These are phyloP conservation scores for Leccinum variicolor DNA, from an alignment of 768 basidiomycete genomes.

Conservation along the genomic window DNA sequence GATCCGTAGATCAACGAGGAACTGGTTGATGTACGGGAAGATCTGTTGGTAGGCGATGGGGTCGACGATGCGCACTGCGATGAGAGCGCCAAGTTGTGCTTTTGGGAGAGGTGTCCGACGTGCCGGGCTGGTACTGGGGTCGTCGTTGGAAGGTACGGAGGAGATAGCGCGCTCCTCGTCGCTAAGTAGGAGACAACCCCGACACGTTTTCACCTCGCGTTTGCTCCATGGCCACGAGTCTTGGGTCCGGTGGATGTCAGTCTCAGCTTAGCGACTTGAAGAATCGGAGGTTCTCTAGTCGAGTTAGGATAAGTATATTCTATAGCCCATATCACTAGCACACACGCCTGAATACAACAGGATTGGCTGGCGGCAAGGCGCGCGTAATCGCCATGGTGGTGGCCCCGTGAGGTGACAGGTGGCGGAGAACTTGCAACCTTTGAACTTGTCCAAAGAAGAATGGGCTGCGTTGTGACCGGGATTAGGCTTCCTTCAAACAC, in stretches of 20 bases:
- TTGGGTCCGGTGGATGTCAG: no score
- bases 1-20: slow-evolving; percentile 50
- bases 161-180: slow-evolving; percentile 9
- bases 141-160: not conserved
- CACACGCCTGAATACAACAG: no score
- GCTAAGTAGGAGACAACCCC: slow-evolving; percentile 3
- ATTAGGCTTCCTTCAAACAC: no score
- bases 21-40: slow-evolving; percentile 65
- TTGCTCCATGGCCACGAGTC: not conserved
- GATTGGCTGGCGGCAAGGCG: no score
- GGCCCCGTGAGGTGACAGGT: no score
- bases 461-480: no score
- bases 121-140: not conserved
- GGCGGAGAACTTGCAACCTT: no score
- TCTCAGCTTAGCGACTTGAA: not conserved
- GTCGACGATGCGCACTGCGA: slow-evolving; percentile 51
- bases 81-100: slow-evolving; percentile 40
- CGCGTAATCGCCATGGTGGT: no score
- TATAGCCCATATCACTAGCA: no score
- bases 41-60: slow-evolving; percentile 61
- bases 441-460: no score
- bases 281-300: no score
- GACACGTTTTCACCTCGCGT: not conserved
- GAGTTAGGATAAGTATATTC: no score
- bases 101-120: slow-evolving; percentile 33